A percentile compares a stretch with the other conserved stretches of the same genome.
Evolutionary conservation across 1,139 yeast genomes (phyloP).

Genomic region (Eremothecium coryli): DNA sequence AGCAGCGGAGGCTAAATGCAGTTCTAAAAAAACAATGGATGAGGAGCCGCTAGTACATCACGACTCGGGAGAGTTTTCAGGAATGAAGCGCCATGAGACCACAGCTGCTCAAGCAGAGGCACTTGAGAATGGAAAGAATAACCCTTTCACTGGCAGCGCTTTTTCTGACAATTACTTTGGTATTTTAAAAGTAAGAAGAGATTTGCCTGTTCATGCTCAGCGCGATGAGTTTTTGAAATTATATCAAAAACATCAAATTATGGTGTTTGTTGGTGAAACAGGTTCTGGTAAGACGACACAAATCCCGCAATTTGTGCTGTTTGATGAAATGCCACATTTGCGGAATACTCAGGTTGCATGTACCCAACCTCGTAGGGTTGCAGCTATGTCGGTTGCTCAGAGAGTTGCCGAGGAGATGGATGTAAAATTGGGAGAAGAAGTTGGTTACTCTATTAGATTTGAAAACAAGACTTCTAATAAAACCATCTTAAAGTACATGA

Average conservation of each 20-base stretch:
- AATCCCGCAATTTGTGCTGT: slow-evolving; percentile 89
- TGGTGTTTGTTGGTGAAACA: slow-evolving; percentile 98
- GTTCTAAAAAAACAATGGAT: slow-evolving; percentile 26
- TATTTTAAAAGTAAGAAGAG: slow-evolving; percentile 69
- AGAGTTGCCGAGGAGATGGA: slow-evolving; percentile 97
- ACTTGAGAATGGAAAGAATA: slow-evolving; percentile 54
- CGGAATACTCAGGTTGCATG: slow-evolving; percentile 80
- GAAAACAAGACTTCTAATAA: slow-evolving; percentile 76
- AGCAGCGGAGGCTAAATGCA: slow-evolving; percentile 41
- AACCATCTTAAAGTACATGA: slow-evolving; percentile 89
- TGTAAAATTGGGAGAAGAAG: slow-evolving; percentile 81
- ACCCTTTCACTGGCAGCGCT: slow-evolving; percentile 68
- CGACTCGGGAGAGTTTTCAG: slow-evolving; percentile 47
- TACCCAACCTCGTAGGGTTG: slow-evolving; percentile 96
- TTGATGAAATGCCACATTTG: slow-evolving; percentile 83
- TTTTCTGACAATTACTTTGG: slow-evolving; percentile 62
- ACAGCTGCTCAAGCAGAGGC: slow-evolving; percentile 60
- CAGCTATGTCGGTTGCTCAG: slow-evolving; percentile 94
- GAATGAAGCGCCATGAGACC: slow-evolving; percentile 54
- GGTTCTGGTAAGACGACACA: slow-evolving; percentile 98
- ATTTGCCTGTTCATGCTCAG: slow-evolving; percentile 90
- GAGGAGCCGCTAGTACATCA: slow-evolving; percentile 32
- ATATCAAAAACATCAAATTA: slow-evolving; percentile 81
- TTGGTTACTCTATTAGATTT: slow-evolving; percentile 87
- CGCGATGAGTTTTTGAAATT: slow-evolving; percentile 76